Evolutionary conservation across 2,329 filamentous ascomycete genomes (phyloP).

Genomic region (Fusarium pilosicola): DNA sequence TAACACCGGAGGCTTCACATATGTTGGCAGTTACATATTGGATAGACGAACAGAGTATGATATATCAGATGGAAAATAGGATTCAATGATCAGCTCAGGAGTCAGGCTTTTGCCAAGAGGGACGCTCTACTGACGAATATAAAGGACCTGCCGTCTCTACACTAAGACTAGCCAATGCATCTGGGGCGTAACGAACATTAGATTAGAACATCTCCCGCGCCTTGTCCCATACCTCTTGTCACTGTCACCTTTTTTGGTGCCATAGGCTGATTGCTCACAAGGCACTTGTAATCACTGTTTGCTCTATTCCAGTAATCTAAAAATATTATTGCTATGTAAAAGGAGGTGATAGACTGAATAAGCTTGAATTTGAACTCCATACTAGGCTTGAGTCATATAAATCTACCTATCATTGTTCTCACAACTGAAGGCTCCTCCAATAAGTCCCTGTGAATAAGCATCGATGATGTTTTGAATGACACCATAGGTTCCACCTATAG

Average conservation of each 20-base stretch:
- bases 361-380: not conserved
- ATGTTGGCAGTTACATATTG: not conserved
- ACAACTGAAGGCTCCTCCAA: slow-evolving; percentile 18
- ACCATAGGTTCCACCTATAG: slow-evolving; percentile 18
- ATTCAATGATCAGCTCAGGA: too few relatives aligned
- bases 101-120: rapidly evolving
- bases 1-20: not conserved
- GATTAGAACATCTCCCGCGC: rapidly evolving
- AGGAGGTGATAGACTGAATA: rapidly evolving
- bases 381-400: rapidly evolving
- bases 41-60: not conserved
- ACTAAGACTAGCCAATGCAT: not conserved
- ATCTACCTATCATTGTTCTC: slow-evolving; percentile 16
- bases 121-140: too few relatives aligned
- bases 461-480: slow-evolving; percentile 22
- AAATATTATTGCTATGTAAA: too few relatives aligned
- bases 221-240: rapidly evolving
- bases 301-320: too few relatives aligned
- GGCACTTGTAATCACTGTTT: too few relatives aligned
- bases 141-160: rapidly evolving
- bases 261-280: not conserved
- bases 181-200: rapidly evolving
- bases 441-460: slow-evolving; percentile 10
- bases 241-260: not conserved
- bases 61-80: not conserved